Percentiles rank a stretch among this genome's conserved stretches.
Conservation (phyloP, 176 grass and related monocot genomes). For the Aegilops bicornis region DNA sequence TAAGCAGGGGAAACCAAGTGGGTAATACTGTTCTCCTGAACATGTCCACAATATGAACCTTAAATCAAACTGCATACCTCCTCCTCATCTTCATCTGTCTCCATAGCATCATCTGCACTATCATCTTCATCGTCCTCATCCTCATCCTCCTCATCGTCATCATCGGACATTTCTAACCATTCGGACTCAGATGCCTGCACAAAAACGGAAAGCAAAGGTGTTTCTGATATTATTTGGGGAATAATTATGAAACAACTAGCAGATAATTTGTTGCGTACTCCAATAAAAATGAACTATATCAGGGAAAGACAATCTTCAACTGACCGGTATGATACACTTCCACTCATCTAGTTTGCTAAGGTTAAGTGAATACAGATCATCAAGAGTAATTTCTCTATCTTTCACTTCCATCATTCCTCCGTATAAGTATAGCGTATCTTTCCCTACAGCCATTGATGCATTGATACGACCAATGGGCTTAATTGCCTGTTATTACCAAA, state of each 20-base stretch:
- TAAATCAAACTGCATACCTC: constrained; percentile 34
- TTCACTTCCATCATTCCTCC: constrained; percentile 98
- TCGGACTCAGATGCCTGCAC: constrained; percentile 92
- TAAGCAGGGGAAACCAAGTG: not conserved
- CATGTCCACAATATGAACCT: not conserved
- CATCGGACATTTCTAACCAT: constrained; percentile 88
- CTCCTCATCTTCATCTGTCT: constrained; percentile 72
- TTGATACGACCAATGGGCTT: constrained; percentile 94
- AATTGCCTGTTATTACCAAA: constrained; percentile 49
- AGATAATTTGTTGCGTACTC: not conserved
- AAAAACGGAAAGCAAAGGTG: not conserved
- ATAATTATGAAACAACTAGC: not conserved
- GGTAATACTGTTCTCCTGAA: not conserved
- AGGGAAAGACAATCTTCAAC: constrained; percentile 22
- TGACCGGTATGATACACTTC: constrained; percentile 91
- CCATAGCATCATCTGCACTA: constrained; percentile 48
- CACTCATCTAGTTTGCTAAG: constrained; percentile 98
- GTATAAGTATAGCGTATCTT: constrained; percentile 89
- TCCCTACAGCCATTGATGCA: constrained; percentile 86
- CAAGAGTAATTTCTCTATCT: constrained; percentile 95
- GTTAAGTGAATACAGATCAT: constrained; percentile 96
- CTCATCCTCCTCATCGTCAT: constrained; percentile 68
- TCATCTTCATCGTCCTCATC: constrained; percentile 55
- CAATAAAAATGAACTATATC: constrained; percentile 1
- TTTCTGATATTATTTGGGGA: not conserved